Percentiles rank a stretch among this genome's conserved stretches.
Evolutionary conservation across 1,284 basidiomycete species (phyloP).

Genomic region (Malassezia obtusa): DNA sequence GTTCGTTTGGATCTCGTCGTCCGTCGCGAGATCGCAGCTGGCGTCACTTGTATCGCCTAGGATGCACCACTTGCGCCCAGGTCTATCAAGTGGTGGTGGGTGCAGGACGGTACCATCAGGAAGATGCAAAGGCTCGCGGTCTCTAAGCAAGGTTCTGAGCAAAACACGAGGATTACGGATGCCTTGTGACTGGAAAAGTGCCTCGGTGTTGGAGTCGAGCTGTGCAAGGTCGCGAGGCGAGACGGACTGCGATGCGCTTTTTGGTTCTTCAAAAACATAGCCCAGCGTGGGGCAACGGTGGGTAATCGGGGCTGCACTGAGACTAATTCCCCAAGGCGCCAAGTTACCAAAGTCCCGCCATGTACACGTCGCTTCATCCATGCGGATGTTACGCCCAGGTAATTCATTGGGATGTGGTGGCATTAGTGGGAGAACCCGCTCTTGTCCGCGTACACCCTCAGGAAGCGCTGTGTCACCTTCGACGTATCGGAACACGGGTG

Average conservation of each 20-base stretch:
- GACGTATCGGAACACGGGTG: background rate
- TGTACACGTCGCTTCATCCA: constrained; percentile 25
- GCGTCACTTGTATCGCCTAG: constrained; percentile 45
- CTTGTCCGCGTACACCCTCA: constrained; percentile 15
- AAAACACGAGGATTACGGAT: constrained; percentile 38
- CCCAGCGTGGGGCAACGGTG: constrained; percentile 43
- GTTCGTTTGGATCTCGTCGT: constrained; percentile 14
- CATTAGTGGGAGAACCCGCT: constrained; percentile 24
- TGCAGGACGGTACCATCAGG: constrained; percentile 35
- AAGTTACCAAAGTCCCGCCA: constrained; percentile 29
- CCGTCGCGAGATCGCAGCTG: constrained; percentile 20
- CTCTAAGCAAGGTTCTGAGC: constrained; percentile 21
- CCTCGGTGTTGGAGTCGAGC: constrained; percentile 30
- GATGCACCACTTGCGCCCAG: constrained; percentile 39
- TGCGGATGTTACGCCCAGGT: constrained; percentile 27
- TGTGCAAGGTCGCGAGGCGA: constrained; percentile 21
- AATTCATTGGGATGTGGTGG: constrained; percentile 37
- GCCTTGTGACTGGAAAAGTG: constrained; percentile 25
- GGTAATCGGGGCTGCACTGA: constrained; percentile 42
- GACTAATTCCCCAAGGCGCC: constrained; percentile 17
- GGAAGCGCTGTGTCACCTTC: constrained; percentile 13
- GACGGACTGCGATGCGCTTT: constrained; percentile 20
- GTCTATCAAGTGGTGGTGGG: constrained; percentile 32
- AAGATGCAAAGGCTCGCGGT: constrained; percentile 26
- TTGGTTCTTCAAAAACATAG: constrained; percentile 35